phyloP scores from a whole-genome alignment of 139 green algal genomes.

The Zygnema cylindricum region DNA sequence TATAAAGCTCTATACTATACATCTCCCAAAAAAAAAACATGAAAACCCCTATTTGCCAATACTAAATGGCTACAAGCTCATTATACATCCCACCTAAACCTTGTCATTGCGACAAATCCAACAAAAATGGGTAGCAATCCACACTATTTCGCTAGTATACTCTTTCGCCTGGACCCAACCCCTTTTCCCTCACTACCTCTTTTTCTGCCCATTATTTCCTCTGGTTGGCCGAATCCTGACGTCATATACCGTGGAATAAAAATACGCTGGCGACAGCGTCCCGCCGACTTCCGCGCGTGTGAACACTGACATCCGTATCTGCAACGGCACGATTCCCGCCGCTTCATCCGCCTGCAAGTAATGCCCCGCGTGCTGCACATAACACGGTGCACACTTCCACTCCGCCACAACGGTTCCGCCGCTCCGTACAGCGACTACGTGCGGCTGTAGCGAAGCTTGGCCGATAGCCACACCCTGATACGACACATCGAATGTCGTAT shows the following conservation, averaged over 20 bases:
- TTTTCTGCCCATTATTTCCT: no score
- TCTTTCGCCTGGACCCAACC: no score
- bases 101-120: no score
- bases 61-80: no score
- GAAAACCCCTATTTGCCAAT: no score
- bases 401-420: background rate
- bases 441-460: background rate
- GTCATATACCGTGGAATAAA: background rate
- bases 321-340: background rate
- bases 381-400: background rate
- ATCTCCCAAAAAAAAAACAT: no score
- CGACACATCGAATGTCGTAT: background rate
- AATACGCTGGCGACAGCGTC: background rate
- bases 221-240: background rate
- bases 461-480: background rate
- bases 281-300: slow-evolving; percentile 1
- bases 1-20: no score
- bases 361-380: background rate
- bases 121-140: no score
- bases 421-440: background rate
- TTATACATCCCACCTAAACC: no score
- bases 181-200: no score
- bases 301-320: background rate
- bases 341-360: slow-evolving; percentile 7
- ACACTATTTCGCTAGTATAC: no score